Evolutionary conservation across 1,139 yeast species (phyloP), one percentile per base, ranked within the genome.

Genomic region (Lodderomyces metapsilosis): DNA sequence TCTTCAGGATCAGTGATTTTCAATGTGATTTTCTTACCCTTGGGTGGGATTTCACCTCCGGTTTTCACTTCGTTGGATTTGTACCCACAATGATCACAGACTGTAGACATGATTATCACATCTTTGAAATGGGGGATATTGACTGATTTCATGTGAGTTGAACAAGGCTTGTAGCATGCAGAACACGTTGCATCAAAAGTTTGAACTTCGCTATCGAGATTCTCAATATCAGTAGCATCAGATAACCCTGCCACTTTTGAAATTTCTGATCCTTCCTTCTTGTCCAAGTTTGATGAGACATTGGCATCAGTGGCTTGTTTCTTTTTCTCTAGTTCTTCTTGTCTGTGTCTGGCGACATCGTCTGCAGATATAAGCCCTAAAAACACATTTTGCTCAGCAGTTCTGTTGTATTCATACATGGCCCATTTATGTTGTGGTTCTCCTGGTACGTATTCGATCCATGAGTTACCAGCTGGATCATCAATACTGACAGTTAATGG

Each of bases 101-200:
- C 84, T 0, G 98, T 92, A 40, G 95, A 86, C 98, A 94, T 94
- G 54, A 94, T 80, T 48, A 94, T 85, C 36, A 94, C 99, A 53
- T 94, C 98, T 65, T 89, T 91, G 74, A 94, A 94, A 66, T 94
- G 98, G 17, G 99, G 99, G 53, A 94, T 94, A 58, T 88, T 83
- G 22, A 94, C 96, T 30, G 91, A 80, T 70, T 94, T 94, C 98
- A 94, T 94, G 61, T 91, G 95, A 3, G 98, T 92, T 44, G 82
- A 87, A 64, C 96, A 87, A 13, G 82, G 80, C 43, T 75, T 74
- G 53, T 74, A 79, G 66, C 99, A 94, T 12, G 94, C 78, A 5
- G 98, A 92, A 65, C 99, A 94, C 8, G 96, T 79, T 4, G 97
- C 96, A 37, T 77, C 74, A 72, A 94, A 92, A 5, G 94, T 84